Evolutionary conservation across 2,329 filamentous ascomycete genomes (phyloP), one percentile per base, ranked within the genome.

Genomic region (Plenodomus biglobosus): DNA sequence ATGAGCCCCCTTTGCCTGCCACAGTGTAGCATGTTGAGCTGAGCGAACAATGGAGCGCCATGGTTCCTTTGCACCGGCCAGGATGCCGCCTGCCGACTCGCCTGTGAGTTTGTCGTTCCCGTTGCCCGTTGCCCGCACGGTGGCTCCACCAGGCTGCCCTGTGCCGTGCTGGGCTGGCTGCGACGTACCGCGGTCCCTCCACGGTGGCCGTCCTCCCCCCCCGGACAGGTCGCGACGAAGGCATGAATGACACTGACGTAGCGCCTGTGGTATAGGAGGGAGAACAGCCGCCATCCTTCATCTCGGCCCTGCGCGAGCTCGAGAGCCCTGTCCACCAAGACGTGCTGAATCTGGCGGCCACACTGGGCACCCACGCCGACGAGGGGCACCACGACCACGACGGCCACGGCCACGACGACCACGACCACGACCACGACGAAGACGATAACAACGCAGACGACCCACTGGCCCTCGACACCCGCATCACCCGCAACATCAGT

Each of bases 291-390:
- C 62, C 65, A 38, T 66, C 62, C 32, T 80, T 81, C 56, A 71
- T 79, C 35, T 77, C 76, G 44, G 74, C 75, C 46, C 69, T 77
- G 49, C 73, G 71, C 57, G 68, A 73, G 45, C 69, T 80, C 50
- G 71, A 77, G 57, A 77, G 74, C 57, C 75, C 79, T 40, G 75
- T 78, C 35, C 61, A 63, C 54, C 58, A 62, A 36, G 60, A 66
- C 55, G 63, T 68, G 18, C 72, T 78, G 46, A 76, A 80, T 58
- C 73, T 80, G 48, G 76, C 79, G 42, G 68, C 76, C 34, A 80
- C 78, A 35, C 70, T 80, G 37, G 75, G 74, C 52, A 76, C 72
- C 17, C 69, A 71, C 16, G 32, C 52, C 36, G 75, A 74, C 57
- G 73, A 79, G 52, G 73, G 70, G 44, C 68, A 53, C 40, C n/a